A percentile compares a stretch with the other conserved stretches of the same genome.
Evolutionary conservation across 2,329 filamentous ascomycete species (phyloP).

Genomic region (Phialophora tarda): DNA sequence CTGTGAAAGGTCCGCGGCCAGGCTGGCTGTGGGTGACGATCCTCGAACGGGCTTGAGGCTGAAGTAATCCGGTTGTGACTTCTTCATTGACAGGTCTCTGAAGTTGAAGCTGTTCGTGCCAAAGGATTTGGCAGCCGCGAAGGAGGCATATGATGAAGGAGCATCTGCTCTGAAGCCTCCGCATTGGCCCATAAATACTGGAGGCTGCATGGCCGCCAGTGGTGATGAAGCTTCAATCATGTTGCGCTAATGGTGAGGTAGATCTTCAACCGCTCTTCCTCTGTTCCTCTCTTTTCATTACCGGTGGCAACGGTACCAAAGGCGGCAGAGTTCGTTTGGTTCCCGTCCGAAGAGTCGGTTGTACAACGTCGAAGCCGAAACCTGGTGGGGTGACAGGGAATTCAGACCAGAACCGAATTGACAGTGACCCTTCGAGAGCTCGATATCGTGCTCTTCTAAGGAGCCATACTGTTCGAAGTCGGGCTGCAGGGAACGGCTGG

Average conservation of each 20-base stretch:
- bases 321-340: conserved; percentile 13
- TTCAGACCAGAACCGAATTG: conserved; percentile 16
- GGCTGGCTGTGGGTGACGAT: conserved; percentile 86
- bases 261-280: conserved; percentile 6
- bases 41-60: conserved; percentile 75
- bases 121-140: conserved; percentile 60
- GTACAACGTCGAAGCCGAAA: conserved; percentile 26
- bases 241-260: conserved; percentile 11
- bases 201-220: conserved; percentile 84
- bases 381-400: conserved; percentile 5
- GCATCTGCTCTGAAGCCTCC: conserved; percentile 61
- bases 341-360: conserved; percentile 26
- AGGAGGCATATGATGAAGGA: conserved; percentile 59
- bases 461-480: conserved; percentile 24
- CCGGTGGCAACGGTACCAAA: neutral
- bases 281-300: conserved; percentile 22
- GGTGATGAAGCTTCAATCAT: conserved; percentile 92
- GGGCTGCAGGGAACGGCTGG: conserved; percentile 19
- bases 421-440: conserved; percentile 17
- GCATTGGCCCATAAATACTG: conserved; percentile 64
- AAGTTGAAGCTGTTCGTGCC: conserved; percentile 75
- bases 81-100: conserved; percentile 74
- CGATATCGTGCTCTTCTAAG: conserved; percentile 17
- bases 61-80: conserved; percentile 76
- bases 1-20: conserved; percentile 92